Base-by-base conservation (phyloP, 2,329 filamentous ascomycete species). In the Colletotrichum musae region DNA sequence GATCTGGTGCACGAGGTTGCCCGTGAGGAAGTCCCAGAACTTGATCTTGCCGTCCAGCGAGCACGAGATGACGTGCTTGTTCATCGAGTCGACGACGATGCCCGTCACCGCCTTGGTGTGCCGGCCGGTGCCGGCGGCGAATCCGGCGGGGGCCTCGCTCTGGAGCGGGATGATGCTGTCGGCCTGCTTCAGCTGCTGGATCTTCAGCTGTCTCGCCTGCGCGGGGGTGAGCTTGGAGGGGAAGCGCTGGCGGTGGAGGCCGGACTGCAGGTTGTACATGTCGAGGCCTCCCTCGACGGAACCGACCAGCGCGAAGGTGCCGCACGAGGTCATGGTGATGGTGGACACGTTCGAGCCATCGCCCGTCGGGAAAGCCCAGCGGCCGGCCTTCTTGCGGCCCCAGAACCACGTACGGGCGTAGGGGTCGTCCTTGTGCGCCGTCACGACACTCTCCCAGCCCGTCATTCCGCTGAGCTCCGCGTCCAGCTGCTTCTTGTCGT, bases 261-360 rank as follows among this genome's bases (percentile, higher is more conserved):
- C 96, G 52, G 96, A 98, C 79, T 99, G 96, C 68, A 99, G 84
- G 78, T 99, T 99, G 87, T 93, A 98, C 92, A 97, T 95, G 79
- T 98, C 94, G 64, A 99, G 91, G 41, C 90, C 89, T 50, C 96
- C 96, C 45, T 88, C 90, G 36, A 89, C 90, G 1, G 95, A 98
- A 1, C 96, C 96, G 24, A 99, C 87, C 5, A 98, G 82, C 2
- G 95, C 95, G 83, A 99, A 99, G 2, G 93, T 98, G 65, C 96
- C 96, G 75, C 96, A 99, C 1, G 94, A 88, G 62, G 94, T 97
- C 70, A 99, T 92, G 12, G 94, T 89, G 21, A 99, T 94, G 61
- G 93, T 95, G 72, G 92, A 89, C 68, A 97, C 95, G 75, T 94
- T 89, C n/a, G 90, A 88, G 18, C 89, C 89, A 80, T 99, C 96